Percentiles rank a stretch among this genome's conserved stretches.
These are phyloP conservation scores for Kwoniella shandongensis DNA, from an alignment of 768 basidiomycete genomes.

Conservation along the genomic window DNA sequence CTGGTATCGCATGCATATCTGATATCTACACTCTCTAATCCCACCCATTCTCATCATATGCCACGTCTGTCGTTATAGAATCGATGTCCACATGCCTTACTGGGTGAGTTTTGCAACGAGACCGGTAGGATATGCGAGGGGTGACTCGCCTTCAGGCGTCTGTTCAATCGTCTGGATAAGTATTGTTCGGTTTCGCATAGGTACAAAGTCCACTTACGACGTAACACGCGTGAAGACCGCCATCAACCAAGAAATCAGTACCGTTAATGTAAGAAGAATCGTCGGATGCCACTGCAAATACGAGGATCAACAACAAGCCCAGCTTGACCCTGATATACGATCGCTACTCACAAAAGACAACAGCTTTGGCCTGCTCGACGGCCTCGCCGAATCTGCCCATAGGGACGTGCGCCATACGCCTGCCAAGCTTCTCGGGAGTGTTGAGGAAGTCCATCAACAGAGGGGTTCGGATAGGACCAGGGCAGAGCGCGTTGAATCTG, in stretches of 20 bases:
- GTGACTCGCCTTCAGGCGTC: no score
- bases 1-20: no score
- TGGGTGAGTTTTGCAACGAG: no score
- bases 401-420: conserved; percentile 77
- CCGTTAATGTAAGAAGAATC: conserved; percentile 97
- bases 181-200: no score
- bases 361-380: conserved; percentile 87
- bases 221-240: conserved; percentile 87
- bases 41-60: no score
- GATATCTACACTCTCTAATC: no score
- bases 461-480: conserved; percentile 91
- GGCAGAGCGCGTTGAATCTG: conserved; percentile 89
- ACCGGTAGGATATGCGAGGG: no score
- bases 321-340: conserved; percentile 17
- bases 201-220: conserved; percentile 64
- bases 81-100: no score
- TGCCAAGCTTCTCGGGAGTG: conserved; percentile 89
- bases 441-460: conserved; percentile 98
- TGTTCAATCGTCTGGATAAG: no score
- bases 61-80: no score
- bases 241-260: conserved; percentile 93
- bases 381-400: conserved; percentile 99
- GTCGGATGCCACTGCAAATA: conserved; percentile 73
- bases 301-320: neutral
- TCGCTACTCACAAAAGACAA: conserved; percentile 73